Base-by-base conservation (phyloP, 2,329 filamentous ascomycete species). In the Xylaria sp. region DNA sequence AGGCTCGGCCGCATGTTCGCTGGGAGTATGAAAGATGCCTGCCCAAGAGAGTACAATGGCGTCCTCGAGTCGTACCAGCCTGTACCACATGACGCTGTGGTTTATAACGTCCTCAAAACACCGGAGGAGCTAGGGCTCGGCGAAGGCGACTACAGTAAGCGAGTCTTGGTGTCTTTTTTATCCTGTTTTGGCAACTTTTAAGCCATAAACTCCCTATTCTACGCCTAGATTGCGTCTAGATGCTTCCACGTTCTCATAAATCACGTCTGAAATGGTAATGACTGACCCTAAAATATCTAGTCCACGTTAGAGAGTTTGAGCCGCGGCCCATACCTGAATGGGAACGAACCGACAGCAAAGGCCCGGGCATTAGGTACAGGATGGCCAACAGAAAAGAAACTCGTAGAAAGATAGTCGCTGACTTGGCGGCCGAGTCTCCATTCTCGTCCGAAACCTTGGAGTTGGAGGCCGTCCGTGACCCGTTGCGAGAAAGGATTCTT, bases 101-200 rank as follows among this genome's bases (percentile, higher is more conserved):
- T 52, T 52, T 52, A 52, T 40, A 35, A 52, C 48, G 48, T 52
- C 48, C 33, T 38, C 9, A 52, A 40, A 52, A 52, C 48, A 40
- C 48, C 48, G 33, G 48, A 52, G 40, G 4, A 52, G 13, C 48
- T 52, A 4, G 48, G 48, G 17, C 48, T 52, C 15, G 10, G 35
- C 48, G 48, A 52, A 52, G 48, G 48, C 48, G 48, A 52, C 48
- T 27, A 40, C 48, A 52, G n/a, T n/a, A n/a, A n/a, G n/a, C n/a
- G n/a, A n/a, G n/a, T n/a, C n/a, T n/a, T n/a, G n/a, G n/a, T n/a
- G n/a, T n/a, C n/a, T n/a, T n/a, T n/a, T n/a, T n/a, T n/a, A n/a
- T n/a, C n/a, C n/a, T n/a, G n/a, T n/a, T n/a, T n/a, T n/a, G n/a
- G n/a, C n/a, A n/a, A n/a, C n/a, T n/a, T n/a, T n/a, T n/a, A n/a